These are phyloP conservation scores for Umbelopsis vinacea DNA, from an alignment of 192 early-diverging fungal species.

Conservation along the genomic window DNA sequence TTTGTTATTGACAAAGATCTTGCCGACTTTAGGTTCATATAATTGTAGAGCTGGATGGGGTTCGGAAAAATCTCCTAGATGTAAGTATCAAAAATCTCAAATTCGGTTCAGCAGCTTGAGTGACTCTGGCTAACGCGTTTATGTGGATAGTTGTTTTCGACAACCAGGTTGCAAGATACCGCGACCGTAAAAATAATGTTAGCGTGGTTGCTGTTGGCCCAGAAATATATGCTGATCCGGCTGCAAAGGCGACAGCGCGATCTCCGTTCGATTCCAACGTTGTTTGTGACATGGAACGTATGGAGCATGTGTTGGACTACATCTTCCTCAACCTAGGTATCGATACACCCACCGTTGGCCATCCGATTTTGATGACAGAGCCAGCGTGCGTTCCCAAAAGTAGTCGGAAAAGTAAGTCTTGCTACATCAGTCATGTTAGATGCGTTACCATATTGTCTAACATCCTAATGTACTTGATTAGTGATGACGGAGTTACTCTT, in stretches of 20 bases:
- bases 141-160: slow-evolving; percentile 68
- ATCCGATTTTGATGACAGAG: slow-evolving; percentile 91
- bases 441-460: neutral
- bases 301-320: slow-evolving; percentile 86
- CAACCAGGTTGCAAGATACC: slow-evolving; percentile 68
- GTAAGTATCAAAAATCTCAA: slow-evolving; percentile 42
- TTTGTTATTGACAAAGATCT: too few relatives aligned
- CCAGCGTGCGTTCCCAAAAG: slow-evolving; percentile 76
- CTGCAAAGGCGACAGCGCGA: slow-evolving; percentile 55
- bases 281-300: slow-evolving; percentile 74
- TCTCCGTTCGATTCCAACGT: slow-evolving; percentile 70
- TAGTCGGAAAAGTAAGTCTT: slow-evolving; percentile 69
- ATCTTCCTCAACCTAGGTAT: slow-evolving; percentile 82
- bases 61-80: slow-evolving; percentile 56
- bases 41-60: slow-evolving; percentile 87
- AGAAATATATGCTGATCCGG: slow-evolving; percentile 63
- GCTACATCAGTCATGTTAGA: neutral
- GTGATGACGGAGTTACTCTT: slow-evolving; percentile 90
- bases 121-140: slow-evolving; percentile 15
- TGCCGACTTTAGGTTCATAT: slow-evolving; percentile 57
- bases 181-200: slow-evolving; percentile 55
- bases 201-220: slow-evolving; percentile 64
- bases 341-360: slow-evolving; percentile 66
- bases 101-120: neutral
- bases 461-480: slow-evolving; percentile 23